Evolutionary conservation across 148 eudicot genomes (phyloP).

Genomic region (Chenopodium album): DNA sequence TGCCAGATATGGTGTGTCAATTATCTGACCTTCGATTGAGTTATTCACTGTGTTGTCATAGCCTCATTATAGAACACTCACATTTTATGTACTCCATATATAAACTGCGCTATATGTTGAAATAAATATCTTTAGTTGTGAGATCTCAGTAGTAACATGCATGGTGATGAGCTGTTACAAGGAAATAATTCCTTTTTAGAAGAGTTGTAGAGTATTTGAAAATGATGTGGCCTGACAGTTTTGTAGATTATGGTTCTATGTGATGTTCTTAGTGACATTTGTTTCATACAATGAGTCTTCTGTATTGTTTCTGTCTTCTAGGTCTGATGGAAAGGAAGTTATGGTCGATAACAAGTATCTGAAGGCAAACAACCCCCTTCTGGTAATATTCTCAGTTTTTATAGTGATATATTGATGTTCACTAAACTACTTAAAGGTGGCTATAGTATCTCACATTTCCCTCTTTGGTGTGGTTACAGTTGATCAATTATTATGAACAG

Average conservation of each 20-base stretch:
- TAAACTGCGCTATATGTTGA: not conserved
- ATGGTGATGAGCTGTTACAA: not conserved
- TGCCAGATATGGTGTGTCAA: not conserved
- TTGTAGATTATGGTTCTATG: not conserved
- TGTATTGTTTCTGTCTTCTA: conserved; percentile 28
- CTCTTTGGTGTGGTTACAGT: conserved; percentile 43
- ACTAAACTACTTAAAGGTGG: not conserved
- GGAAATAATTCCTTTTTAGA: not conserved
- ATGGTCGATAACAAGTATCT: conserved; percentile 81
- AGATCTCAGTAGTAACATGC: not conserved
- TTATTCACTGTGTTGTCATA: not conserved
- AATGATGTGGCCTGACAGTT: not conserved
- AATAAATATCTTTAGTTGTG: not conserved
- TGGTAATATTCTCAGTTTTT: conserved; percentile 49
- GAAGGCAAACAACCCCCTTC: conserved; percentile 71
- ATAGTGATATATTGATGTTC: not conserved
- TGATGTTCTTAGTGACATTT: not conserved
- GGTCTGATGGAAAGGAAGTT: conserved; percentile 88
- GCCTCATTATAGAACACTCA: not conserved
- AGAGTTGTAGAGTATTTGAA: not conserved
- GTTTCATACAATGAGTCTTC: not conserved
- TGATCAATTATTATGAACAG: conserved; percentile 82
- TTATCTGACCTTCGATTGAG: not conserved
- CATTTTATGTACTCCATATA: not conserved
- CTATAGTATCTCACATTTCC: conserved; percentile 13